A percentile compares a stretch with the other conserved stretches of the same genome.
Evolutionary conservation across 2,329 filamentous ascomycete genomes (phyloP).

Genomic region (Fusarium domesticum): DNA sequence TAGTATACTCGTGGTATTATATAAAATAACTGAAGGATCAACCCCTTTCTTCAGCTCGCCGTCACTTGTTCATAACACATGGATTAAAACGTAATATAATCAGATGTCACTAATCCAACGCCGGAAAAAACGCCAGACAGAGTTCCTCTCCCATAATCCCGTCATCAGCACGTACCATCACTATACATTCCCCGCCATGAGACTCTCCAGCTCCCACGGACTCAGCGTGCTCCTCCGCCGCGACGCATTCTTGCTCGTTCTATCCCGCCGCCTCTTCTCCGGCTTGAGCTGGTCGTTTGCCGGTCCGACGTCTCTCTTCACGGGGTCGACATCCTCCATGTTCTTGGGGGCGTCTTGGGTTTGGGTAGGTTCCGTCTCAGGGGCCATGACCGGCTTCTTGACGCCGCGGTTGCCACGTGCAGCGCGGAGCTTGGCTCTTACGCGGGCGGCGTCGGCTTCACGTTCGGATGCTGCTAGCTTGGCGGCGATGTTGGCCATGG

Average conservation of each 20-base stretch:
- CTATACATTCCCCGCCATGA: slow-evolving; percentile 54
- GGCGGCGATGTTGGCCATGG: slow-evolving; percentile 59
- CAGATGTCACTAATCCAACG: no score
- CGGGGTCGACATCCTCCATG: slow-evolving; percentile 34
- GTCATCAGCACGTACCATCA: no score
- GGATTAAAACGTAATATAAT: no score
- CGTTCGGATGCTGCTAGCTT: slow-evolving; percentile 63
- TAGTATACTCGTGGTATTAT: no score
- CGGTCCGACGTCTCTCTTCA: slow-evolving; percentile 32
- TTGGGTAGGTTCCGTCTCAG: slow-evolving; percentile 17
- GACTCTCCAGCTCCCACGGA: slow-evolving; percentile 68
- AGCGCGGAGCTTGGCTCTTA: slow-evolving; percentile 60
- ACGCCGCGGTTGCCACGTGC: slow-evolving; percentile 40
- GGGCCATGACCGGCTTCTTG: slow-evolving; percentile 30
- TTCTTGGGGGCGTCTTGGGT: slow-evolving; percentile 9
- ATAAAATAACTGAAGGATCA: no score
- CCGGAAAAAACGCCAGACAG: no score
- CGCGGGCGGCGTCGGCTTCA: slow-evolving; percentile 61
- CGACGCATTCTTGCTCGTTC: slow-evolving; percentile 53
- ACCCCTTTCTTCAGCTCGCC: no score
- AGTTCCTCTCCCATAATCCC: no score
- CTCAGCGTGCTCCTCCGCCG: slow-evolving; percentile 72
- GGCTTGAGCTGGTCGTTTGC: slow-evolving; percentile 27
- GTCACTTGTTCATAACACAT: no score
- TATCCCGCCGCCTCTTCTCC: slow-evolving; percentile 50